Conservation (phyloP, 2,329 filamentous ascomycete species). For the Beauveria scarabaeidicola region DNA sequence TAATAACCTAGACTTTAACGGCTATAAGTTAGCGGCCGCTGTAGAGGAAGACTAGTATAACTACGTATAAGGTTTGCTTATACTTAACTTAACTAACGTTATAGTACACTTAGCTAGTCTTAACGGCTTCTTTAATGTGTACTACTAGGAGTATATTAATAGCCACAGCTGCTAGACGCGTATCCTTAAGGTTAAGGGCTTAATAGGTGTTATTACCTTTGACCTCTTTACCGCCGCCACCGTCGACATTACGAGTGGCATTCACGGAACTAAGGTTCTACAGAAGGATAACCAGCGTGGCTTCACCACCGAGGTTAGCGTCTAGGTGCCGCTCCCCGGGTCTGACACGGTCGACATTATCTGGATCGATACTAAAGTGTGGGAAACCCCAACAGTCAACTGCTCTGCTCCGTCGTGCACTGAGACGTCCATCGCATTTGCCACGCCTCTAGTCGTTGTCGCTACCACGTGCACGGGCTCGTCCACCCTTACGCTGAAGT, state of each 20-base stretch:
- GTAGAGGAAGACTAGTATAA: slow-evolving; percentile 16
- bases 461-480: background rate
- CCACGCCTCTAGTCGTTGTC: slow-evolving; percentile 7
- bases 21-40: slow-evolving; percentile 23
- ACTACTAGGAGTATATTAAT: slow-evolving; percentile 39
- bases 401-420: slow-evolving; percentile 13
- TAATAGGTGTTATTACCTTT: slow-evolving; percentile 11
- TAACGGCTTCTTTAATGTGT: slow-evolving; percentile 54
- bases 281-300: slow-evolving; percentile 17
- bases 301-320: slow-evolving; percentile 19
- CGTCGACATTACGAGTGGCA: slow-evolving; percentile 12
- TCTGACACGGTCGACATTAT: slow-evolving; percentile 16
- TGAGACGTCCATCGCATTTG: slow-evolving; percentile 10
- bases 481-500: slow-evolving; percentile 8
- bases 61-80: slow-evolving; percentile 42
- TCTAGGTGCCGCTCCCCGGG: slow-evolving; percentile 19
- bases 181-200: slow-evolving; percentile 15
- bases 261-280: slow-evolving; percentile 8
- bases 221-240: slow-evolving; percentile 9
- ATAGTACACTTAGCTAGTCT: slow-evolving; percentile 44
- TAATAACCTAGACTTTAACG: slow-evolving; percentile 13
- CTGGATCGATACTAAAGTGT: slow-evolving; percentile 16
- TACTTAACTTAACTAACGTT: slow-evolving; percentile 39
- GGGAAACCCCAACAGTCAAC: slow-evolving; percentile 6
- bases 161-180: slow-evolving; percentile 37